Percentiles rank a stretch among this genome's conserved stretches.
phyloP scores from a whole-genome alignment of 2,329 filamentous ascomycete species.

The Aplosporella prunicola region DNA sequence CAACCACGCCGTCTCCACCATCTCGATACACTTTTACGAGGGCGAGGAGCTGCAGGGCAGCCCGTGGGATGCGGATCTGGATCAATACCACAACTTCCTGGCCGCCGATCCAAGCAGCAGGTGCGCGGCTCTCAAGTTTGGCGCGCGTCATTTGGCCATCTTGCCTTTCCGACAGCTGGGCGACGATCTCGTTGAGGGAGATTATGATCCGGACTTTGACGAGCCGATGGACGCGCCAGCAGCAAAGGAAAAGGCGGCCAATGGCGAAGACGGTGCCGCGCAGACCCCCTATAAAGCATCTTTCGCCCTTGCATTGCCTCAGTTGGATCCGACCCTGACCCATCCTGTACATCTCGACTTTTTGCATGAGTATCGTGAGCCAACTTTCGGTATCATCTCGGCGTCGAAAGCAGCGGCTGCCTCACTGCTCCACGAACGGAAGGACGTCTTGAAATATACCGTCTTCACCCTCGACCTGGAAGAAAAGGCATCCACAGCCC shows the following conservation, averaged over 20 bases:
- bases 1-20: slow-evolving; percentile 67
- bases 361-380: slow-evolving; percentile 92
- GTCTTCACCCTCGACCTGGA: slow-evolving; percentile 93
- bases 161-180: slow-evolving; percentile 80
- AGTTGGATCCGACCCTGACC: slow-evolving; percentile 76
- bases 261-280: slow-evolving; percentile 27
- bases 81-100: slow-evolving; percentile 69
- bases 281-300: slow-evolving; percentile 75
- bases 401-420: slow-evolving; percentile 64
- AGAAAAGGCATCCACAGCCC: slow-evolving; percentile 84
- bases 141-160: slow-evolving; percentile 79
- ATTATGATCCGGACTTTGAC: slow-evolving; percentile 77
- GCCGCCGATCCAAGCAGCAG: slow-evolving; percentile 83
- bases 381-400: slow-evolving; percentile 90
- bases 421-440: slow-evolving; percentile 63
- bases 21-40: slow-evolving; percentile 97
- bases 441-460: slow-evolving; percentile 79
- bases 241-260: slow-evolving; percentile 21
- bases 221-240: slow-evolving; percentile 32
- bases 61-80: slow-evolving; percentile 70
- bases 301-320: slow-evolving; percentile 83
- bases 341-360: slow-evolving; percentile 90
- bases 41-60: slow-evolving; percentile 77
- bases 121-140: slow-evolving; percentile 92
- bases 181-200: slow-evolving; percentile 75